Percentiles rank a stretch among this genome's conserved stretches.
Conservation (phyloP, 2,329 filamentous ascomycete species). For the Aspergillus pseudotamarii region DNA sequence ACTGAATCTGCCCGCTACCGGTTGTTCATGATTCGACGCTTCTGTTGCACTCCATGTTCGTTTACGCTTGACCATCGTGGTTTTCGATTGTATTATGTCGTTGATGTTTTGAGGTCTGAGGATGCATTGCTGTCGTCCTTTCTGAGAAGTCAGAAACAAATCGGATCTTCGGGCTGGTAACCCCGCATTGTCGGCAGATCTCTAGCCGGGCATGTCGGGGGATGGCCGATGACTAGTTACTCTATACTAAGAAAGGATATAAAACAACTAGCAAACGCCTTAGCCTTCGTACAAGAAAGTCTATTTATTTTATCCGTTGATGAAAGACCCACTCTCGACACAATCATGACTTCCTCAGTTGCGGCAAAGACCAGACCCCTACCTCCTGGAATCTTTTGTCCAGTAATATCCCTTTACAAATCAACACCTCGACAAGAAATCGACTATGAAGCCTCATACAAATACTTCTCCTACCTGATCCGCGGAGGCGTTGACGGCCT, state of each 20-base stretch:
- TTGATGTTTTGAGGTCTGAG: neutral
- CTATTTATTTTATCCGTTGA: neutral
- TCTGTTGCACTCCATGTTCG: neutral
- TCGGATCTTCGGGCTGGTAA: neutral
- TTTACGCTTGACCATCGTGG: neutral
- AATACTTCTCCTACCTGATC: slow-evolving; percentile 46
- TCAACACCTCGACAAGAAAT: slow-evolving; percentile 38
- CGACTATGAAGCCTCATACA: slow-evolving; percentile 50
- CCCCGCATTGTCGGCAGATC: neutral
- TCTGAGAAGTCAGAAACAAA: no score
- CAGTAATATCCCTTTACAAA: slow-evolving; percentile 50
- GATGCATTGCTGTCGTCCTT: neutral
- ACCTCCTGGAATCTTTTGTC: slow-evolving; percentile 50
- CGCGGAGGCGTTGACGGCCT: slow-evolving; percentile 48
- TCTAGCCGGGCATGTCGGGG: neutral
- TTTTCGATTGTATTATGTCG: neutral
- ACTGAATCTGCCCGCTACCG: neutral
- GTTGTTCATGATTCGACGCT: neutral
- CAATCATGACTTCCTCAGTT: neutral
- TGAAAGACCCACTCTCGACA: neutral
- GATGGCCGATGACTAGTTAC: neutral
- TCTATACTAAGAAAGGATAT: neutral
- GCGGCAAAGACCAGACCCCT: slow-evolving; percentile 40
- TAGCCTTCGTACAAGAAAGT: neutral
- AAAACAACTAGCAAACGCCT: neutral